These are phyloP conservation scores for Fusarium albidum DNA, from an alignment of 2,329 filamentous ascomycete genomes.

Conservation along the genomic window DNA sequence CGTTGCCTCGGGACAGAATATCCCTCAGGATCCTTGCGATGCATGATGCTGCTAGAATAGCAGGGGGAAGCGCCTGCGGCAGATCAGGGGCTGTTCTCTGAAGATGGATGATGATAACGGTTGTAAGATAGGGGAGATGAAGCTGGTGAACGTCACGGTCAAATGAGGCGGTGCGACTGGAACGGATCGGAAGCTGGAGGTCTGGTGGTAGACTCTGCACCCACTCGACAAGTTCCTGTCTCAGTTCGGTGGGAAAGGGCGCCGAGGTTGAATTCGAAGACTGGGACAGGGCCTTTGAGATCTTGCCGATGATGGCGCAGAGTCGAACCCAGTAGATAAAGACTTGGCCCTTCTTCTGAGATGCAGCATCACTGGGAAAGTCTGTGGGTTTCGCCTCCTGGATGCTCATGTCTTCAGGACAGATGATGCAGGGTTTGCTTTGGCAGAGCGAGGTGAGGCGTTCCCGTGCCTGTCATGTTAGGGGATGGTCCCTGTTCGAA, in stretches of 20 bases:
- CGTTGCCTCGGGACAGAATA: conserved; percentile 48
- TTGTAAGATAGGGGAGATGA: conserved; percentile 52
- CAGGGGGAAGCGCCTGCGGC: conserved; percentile 38
- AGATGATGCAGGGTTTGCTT: conserved; percentile 53
- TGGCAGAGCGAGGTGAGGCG: conserved; percentile 51
- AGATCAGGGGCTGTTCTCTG: conserved; percentile 46
- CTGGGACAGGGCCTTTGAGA: conserved; percentile 47
- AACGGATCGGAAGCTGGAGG: conserved; percentile 25
- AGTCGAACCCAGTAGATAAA: conserved; percentile 54
- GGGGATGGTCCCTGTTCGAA: too few species aligned
- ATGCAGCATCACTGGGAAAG: conserved; percentile 44
- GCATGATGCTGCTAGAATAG: conserved; percentile 29
- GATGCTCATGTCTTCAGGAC: conserved; percentile 52
- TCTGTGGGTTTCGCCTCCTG: conserved; percentile 47
- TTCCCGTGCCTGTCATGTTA: conserved; percentile 31
- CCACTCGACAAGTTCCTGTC: conserved; percentile 31
- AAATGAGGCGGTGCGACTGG: conserved; percentile 40
- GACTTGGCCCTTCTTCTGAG: conserved; percentile 47
- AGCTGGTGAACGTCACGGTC: conserved; percentile 53
- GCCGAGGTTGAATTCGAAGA: conserved; percentile 9
- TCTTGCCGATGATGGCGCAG: conserved; percentile 49
- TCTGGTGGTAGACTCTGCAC: conserved; percentile 23
- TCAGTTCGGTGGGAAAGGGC: conserved; percentile 20
- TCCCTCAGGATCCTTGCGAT: conserved; percentile 43
- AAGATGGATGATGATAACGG: conserved; percentile 51